phyloP scores from a whole-genome alignment of 768 basidiomycete genomes.

The Tubosaeta sp. region DNA sequence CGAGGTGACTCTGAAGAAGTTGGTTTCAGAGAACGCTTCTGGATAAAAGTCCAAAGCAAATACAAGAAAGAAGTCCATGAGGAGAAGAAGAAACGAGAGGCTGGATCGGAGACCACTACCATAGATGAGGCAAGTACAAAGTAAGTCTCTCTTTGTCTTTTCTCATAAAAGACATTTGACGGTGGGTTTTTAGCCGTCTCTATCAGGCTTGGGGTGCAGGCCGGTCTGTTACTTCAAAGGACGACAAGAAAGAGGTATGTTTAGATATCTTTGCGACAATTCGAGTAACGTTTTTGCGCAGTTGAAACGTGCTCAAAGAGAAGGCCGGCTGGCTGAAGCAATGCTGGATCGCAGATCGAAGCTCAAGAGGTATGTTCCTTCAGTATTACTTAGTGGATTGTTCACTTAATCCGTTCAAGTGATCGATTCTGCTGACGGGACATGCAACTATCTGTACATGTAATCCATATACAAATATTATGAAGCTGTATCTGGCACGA shows the following conservation, averaged over 20 bases:
- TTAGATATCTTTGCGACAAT: conserved; percentile 1
- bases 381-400: not conserved
- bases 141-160: conserved; percentile 40
- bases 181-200: conserved; percentile 45
- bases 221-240: conserved; percentile 59
- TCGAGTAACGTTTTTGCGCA: conserved; percentile 26
- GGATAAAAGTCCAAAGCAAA: conserved; percentile 85
- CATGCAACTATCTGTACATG: conserved; percentile 8
- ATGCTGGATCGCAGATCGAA: conserved; percentile 77
- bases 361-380: conserved; percentile 64
- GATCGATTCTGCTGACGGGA: conserved; percentile 43
- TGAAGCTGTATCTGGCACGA: not conserved
- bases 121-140: conserved; percentile 75
- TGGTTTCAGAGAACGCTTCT: conserved; percentile 82
- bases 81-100: conserved; percentile 69
- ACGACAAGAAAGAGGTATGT: conserved; percentile 71
- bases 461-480: conserved; percentile 4
- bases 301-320: conserved; percentile 76
- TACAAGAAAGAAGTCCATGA: conserved; percentile 82
- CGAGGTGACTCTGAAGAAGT: conserved; percentile 84
- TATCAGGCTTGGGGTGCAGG: conserved; percentile 88
- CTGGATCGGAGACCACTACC: conserved; percentile 42
- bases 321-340: conserved; percentile 77
- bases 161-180: not conserved
- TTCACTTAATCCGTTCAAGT: conserved; percentile 21